Evolutionary conservation across 257 asterid genomes (phyloP).

Genomic region (Solanum lycopersicoides): DNA sequence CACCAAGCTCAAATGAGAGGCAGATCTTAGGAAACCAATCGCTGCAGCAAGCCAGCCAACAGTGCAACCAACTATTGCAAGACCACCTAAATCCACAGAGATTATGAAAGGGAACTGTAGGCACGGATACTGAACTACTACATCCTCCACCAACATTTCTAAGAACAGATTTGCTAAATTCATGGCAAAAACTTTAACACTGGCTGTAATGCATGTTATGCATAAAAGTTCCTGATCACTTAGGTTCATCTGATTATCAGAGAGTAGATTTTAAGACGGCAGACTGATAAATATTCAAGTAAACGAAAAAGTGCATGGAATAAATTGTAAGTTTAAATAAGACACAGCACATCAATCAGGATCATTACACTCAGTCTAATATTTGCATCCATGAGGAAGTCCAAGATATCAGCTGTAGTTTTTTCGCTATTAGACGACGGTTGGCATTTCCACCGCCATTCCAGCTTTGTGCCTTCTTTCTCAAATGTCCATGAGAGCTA

Average conservation of each 20-base stretch:
- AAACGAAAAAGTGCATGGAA: not conserved
- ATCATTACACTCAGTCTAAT: conserved; percentile 79
- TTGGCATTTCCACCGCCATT: conserved; percentile 97
- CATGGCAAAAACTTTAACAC: not conserved
- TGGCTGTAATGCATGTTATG: not conserved
- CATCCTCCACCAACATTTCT: not conserved
- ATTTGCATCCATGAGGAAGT: conserved; percentile 92
- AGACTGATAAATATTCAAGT: not conserved
- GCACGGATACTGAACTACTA: not conserved
- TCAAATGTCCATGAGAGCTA: conserved; percentile 90
- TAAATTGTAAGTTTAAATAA: not conserved
- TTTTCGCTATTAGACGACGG: conserved; percentile 45
- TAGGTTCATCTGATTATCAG: not conserved
- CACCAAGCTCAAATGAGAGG: not conserved
- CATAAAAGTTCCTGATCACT: not conserved
- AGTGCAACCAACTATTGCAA: not conserved
- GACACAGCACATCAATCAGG: not conserved
- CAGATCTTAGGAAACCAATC: not conserved
- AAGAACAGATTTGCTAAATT: not conserved
- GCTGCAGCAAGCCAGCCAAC: not conserved
- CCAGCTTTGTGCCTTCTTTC: conserved; percentile 86
- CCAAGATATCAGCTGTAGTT: conserved; percentile 62
- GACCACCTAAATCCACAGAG: not conserved
- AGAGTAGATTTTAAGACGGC: not conserved
- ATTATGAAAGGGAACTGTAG: not conserved